A percentile compares a stretch with the other conserved stretches of the same genome.
phyloP scores from a whole-genome alignment of 805 yeast species.

The Ogataea populi-albae region DNA sequence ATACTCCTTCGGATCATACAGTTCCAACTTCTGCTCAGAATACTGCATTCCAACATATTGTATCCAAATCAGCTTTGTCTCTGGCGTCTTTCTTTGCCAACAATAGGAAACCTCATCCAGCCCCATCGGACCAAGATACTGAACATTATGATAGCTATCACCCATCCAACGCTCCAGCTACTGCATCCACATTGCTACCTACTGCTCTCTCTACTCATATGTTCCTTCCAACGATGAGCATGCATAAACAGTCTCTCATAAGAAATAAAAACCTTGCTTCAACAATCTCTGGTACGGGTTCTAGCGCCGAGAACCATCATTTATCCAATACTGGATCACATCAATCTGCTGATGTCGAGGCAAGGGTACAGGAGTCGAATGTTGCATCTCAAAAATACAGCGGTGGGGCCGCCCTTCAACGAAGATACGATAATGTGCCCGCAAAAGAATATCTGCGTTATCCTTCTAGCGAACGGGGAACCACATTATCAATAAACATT shows the following conservation, averaged over 20 bases:
- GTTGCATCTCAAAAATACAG: too few species aligned
- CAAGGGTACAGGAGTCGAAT: too few species aligned
- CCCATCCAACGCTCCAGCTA: constrained; percentile 58
- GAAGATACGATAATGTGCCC: too few species aligned
- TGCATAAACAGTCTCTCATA: constrained; percentile 23
- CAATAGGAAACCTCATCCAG: constrained; percentile 31
- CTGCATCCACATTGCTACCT: constrained; percentile 56
- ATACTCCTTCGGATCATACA: constrained; percentile 1
- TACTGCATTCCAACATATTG: constrained; percentile 21
- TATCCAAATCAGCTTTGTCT: constrained; percentile 40
- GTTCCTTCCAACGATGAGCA: constrained; percentile 49
- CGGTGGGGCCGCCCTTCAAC: too few species aligned
- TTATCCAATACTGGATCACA: too few species aligned
- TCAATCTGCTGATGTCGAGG: too few species aligned
- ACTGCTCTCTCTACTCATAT: constrained; percentile 60
- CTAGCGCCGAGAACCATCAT: constrained; percentile 4
- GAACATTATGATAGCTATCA: constrained; percentile 33
- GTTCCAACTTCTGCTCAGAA: constrained; percentile 1
- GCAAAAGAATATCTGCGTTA: too few species aligned
- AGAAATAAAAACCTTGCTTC: constrained; percentile 3
- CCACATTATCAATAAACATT: constrained; percentile 27
- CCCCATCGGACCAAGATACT: constrained; percentile 8
- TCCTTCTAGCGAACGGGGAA: too few species aligned
- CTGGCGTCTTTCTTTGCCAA: constrained; percentile 39
- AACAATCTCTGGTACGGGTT: constrained; percentile 2